phyloP scores from a whole-genome alignment of 2,329 filamentous ascomycete genomes.

The Fusarium bactridioides region DNA sequence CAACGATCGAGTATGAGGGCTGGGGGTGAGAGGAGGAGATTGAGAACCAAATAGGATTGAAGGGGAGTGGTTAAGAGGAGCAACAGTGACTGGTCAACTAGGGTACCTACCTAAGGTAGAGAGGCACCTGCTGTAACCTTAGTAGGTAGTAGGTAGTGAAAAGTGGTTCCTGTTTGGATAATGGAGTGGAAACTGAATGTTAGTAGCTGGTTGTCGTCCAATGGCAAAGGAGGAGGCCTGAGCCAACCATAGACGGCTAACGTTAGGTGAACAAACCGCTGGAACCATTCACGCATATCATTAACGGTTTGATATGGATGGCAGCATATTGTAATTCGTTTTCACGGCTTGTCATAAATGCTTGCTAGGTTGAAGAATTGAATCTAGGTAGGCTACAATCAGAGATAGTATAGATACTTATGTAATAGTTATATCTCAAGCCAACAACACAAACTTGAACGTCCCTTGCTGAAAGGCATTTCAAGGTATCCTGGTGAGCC shows the following conservation, averaged over 20 bases:
- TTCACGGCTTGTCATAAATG: background rate
- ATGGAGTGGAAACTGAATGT: constrained; percentile 6
- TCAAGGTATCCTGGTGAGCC: background rate
- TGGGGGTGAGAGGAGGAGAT: constrained; percentile 13
- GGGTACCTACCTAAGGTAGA: background rate
- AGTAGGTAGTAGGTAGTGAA: background rate
- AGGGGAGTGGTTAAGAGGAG: constrained; percentile 18
- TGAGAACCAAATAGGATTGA: background rate
- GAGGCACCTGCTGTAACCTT: constrained; percentile 22
- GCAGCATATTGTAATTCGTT: background rate
- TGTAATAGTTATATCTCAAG: background rate
- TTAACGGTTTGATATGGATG: background rate
- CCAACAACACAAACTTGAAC: background rate
- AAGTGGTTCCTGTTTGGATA: constrained; percentile 18
- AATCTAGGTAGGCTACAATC: background rate
- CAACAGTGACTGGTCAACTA: constrained; percentile 20
- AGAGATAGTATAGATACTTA: background rate
- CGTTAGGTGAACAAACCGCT: background rate
- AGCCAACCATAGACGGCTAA: background rate
- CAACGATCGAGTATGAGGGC: background rate
- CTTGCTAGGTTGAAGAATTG: too few relatives aligned
- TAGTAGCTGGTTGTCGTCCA: constrained; percentile 7
- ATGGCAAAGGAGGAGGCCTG: background rate
- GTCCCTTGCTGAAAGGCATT: background rate
- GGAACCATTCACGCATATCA: background rate